phyloP scores from a whole-genome alignment of 2,329 filamentous ascomycete genomes.

The Talaromyces sp. region DNA sequence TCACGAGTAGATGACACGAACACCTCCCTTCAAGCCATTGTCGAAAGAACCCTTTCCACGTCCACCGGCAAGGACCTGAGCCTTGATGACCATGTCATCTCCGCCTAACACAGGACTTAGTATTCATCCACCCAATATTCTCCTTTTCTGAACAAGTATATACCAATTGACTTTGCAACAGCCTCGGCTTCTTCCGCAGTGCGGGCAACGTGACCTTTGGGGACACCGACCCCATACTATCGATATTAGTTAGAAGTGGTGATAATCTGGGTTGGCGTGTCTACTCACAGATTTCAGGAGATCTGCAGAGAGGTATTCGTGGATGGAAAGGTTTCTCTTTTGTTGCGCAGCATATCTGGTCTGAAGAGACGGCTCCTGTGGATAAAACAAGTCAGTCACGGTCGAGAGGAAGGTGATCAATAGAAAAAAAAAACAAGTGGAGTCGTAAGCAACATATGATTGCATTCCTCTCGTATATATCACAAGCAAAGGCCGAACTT shows the following conservation, averaged over 20 bases:
- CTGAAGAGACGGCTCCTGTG: constrained; percentile 56
- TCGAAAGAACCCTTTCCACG: constrained; percentile 97
- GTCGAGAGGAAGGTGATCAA: not conserved
- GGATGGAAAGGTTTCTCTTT: constrained; percentile 86
- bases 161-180: constrained; percentile 85
- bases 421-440: not conserved
- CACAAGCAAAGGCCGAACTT: constrained; percentile 36
- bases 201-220: constrained; percentile 82
- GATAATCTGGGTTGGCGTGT: not conserved
- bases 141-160: constrained; percentile 22
- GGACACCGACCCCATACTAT: constrained; percentile 92
- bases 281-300: constrained; percentile 67
- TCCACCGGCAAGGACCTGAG: constrained; percentile 95
- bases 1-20: constrained; percentile 95
- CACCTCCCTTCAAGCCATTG: constrained; percentile 98
- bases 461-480: not conserved
- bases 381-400: constrained; percentile 48
- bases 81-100: constrained; percentile 99
- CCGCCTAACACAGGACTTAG: constrained; percentile 50
- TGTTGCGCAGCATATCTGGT: constrained; percentile 67
- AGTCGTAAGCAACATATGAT: not conserved
- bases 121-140: not conserved
- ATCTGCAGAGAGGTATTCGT: constrained; percentile 96
- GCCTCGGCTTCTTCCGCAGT: constrained; percentile 83
- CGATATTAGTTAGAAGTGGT: constrained; percentile 23